Conservation (phyloP, 176 grass and related monocot species). For the Carex cristatella region DNA sequence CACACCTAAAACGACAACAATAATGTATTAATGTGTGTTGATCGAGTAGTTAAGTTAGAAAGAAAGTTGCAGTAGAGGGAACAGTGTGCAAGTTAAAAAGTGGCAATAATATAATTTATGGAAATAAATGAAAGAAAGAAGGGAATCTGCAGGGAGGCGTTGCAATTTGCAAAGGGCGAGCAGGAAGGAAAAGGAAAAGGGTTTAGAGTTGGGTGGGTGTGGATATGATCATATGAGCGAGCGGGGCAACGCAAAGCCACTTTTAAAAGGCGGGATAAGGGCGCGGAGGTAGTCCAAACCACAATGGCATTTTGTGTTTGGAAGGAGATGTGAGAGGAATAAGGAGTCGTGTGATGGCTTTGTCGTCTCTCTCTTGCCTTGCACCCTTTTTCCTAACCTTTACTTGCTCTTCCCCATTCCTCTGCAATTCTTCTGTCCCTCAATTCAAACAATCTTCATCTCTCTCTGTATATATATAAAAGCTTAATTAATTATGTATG, state of each 20-base stretch:
- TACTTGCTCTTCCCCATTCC: no score
- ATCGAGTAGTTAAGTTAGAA: not conserved
- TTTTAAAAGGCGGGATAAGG: slow-evolving; percentile 62
- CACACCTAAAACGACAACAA: not conserved
- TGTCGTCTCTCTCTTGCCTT: slow-evolving; percentile 51
- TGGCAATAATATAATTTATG: slow-evolving; percentile 22
- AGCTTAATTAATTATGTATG: no score
- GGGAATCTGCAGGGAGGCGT: slow-evolving; percentile 58
- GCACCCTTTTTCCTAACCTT: not conserved
- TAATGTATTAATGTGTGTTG: not conserved
- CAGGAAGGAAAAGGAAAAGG: slow-evolving; percentile 50
- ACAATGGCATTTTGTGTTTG: slow-evolving; percentile 59
- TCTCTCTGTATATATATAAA: no score
- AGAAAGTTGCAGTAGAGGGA: not conserved
- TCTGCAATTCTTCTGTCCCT: no score
- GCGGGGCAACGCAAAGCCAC: slow-evolving; percentile 35
- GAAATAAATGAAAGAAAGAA: slow-evolving; percentile 18
- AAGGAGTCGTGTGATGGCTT: slow-evolving; percentile 65
- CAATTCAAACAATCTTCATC: no score
- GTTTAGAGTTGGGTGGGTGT: slow-evolving; percentile 48
- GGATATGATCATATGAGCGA: slow-evolving; percentile 24
- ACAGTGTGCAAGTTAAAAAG: slow-evolving; percentile 20
- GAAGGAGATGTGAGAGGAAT: slow-evolving; percentile 55
- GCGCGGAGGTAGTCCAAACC: slow-evolving; percentile 62
- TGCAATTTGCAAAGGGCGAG: slow-evolving; percentile 77